Evolutionary conservation across 2,329 filamentous ascomycete genomes (phyloP), one percentile per base, ranked within the genome.

Genomic region (Myriosclerotinia duriaeana): DNA sequence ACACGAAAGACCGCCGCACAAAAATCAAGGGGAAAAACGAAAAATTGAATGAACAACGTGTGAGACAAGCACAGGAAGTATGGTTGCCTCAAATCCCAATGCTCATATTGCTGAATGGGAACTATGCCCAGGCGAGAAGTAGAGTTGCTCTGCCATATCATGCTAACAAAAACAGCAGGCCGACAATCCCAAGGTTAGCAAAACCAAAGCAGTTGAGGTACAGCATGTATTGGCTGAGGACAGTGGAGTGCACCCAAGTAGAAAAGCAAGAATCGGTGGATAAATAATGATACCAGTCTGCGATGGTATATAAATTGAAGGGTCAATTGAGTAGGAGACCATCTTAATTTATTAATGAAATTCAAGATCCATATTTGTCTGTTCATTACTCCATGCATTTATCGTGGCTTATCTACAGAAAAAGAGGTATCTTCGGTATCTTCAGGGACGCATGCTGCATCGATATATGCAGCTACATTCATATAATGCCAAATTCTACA

Each of bases 21-120:
- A 95, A 93, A 81, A 92, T 98, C 77, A 83, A 86, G 74, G 84
- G 84, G 67, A 97, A 97, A 85, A 97, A 98, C 80, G 82, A 85
- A 74, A 94, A 93, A 80, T 84, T 97, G 60, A 86, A 91, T 72
- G 92, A 88, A 70, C 82, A 76, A 66, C 69, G 75, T 5, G 44
- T 70, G 4, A 69, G 72, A 15, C 69, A 69, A 42, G 71, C 72
- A 66, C 68, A 75, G 50, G 74, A 73, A 64, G 64, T 61, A 58
- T 15, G 55, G 11, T 40, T 15, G 17, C 34, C 30, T 36, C 30
- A 2, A 26, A 53, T 26, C 36, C 14, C 26, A 42, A 53, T 12
- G 56, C 5, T 50, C 44, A 46, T 48, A 36, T 34, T 48, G 8
- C 30, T 60, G 42, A 14, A 11, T n/a, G 12, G 56, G 42, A 54